These are phyloP conservation scores for Coccomyxa subellipsoidea DNA, from an alignment of 163 green algal genomes.

Conservation along the genomic window DNA sequence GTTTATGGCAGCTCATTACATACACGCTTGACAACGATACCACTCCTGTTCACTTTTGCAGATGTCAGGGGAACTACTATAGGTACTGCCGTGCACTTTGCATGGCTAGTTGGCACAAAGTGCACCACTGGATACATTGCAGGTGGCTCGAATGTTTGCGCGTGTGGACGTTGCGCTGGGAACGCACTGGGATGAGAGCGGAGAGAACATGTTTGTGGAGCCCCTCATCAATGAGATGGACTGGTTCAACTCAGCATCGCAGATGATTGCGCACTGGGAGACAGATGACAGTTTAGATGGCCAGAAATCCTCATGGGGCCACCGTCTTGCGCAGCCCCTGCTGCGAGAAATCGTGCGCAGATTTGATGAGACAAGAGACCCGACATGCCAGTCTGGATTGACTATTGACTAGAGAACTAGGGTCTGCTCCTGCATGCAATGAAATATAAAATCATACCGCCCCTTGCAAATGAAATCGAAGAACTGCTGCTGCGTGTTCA, in stretches of 20 bases:
- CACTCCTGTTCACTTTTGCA: no score
- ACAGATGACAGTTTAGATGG: background rate
- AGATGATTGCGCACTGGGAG: slow-evolving; percentile 4
- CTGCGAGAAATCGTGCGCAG: background rate
- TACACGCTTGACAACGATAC: no score
- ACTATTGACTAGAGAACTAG: no score
- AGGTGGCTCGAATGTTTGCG: background rate
- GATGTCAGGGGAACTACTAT: no score
- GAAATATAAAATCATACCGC: no score
- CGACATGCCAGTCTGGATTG: background rate
- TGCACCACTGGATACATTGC: no score
- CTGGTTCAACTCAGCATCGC: slow-evolving; percentile 1
- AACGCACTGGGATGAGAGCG: background rate
- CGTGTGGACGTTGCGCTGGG: background rate
- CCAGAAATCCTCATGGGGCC: background rate
- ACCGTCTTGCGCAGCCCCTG: background rate
- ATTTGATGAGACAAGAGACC: background rate
- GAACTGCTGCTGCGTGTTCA: no score
- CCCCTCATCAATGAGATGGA: slow-evolving; percentile 6
- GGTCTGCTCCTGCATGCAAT: no score
- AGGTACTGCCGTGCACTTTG: no score
- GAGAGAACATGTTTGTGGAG: background rate
- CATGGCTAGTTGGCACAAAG: no score
- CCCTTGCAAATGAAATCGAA: no score
- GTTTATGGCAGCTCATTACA: no score